Percentiles rank a stretch among this genome's conserved stretches.
Evolutionary conservation across 768 basidiomycete species (phyloP).

Genomic region (Suillus bovinus): DNA sequence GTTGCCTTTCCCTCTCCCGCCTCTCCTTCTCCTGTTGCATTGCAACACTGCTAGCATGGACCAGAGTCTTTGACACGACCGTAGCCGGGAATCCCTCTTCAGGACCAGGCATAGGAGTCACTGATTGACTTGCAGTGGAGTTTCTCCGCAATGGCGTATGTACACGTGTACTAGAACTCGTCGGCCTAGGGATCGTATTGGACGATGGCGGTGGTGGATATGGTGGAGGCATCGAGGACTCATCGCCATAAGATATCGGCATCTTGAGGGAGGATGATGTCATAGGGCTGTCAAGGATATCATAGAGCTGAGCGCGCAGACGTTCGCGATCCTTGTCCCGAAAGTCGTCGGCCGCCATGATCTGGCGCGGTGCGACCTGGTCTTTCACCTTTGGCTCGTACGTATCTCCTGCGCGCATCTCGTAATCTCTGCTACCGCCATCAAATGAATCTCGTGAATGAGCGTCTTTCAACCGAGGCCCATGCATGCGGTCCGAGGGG

Average conservation of each 20-base stretch:
- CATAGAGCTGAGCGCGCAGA: constrained; percentile 39
- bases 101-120: neutral
- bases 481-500: constrained; percentile 24
- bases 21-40: constrained; percentile 49
- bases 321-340: constrained; percentile 31
- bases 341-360: constrained; percentile 25
- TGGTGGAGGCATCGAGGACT: constrained; percentile 26
- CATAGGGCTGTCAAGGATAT: constrained; percentile 45
- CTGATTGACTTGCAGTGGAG: neutral
- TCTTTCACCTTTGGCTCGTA: constrained; percentile 27
- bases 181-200: constrained; percentile 21
- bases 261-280: constrained; percentile 47
- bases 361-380: constrained; percentile 23
- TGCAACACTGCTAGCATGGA: constrained; percentile 54
- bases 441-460: constrained; percentile 22
- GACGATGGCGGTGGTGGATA: constrained; percentile 18
- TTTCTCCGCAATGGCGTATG: constrained; percentile 5
- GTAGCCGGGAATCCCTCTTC: neutral
- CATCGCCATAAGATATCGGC: constrained; percentile 34
- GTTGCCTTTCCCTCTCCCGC: constrained; percentile 30
- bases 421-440: constrained; percentile 23
- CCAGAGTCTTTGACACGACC: constrained; percentile 30
- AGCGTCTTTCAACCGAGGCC: constrained; percentile 27
- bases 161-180: constrained; percentile 18
- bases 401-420: constrained; percentile 23